Base-by-base conservation (phyloP, 75 land plant genomes). In the Picea sitchensis region DNA sequence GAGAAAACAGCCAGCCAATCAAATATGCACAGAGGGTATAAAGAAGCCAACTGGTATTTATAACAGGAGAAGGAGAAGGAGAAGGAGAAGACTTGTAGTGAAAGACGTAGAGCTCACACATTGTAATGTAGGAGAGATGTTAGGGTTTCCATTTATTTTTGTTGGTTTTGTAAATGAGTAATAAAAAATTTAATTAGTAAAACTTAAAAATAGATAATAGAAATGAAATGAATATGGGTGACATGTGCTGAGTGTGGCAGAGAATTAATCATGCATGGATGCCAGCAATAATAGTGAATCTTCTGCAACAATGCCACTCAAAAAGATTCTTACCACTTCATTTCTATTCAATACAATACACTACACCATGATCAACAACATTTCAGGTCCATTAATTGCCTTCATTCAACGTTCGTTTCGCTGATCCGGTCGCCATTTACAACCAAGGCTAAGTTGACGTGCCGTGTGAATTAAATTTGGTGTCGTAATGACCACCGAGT, bases 191-290 rank as follows among this genome's bases (percentile, higher is more conserved):
- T 17, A 69, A 41, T 44, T 38, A 21, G 13, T 34, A 14, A 32
- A 67, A 67, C 17, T 15, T 34, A 67, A 67, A 67, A 17, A 41
- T 71, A 41, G 41, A 38, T 47, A 47, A 47, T 6, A 47, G 47
- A 47, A 47, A 47, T 47, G 8, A 47, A 71, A 71, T 71, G 51
- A 41, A 71, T 6, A 12, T 34, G 36, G 11, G 73, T 71, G 73
- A 41, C 73, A 71, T 71, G 73, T 71, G 73, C 73, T 41, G 18
- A 9, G n/a, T 17, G 54, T 71, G 38, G 73, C 73, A 71, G 73
- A 71, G 54, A 15, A 71, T 20, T 44, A 71, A 71, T 71, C 21
- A 6, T 41, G 51, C 54, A 71, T 71, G 73, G 51, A 71, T 7
- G 73, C 73, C 73, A 71, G 3, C 73, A 71, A 71, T 47, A 1